These are phyloP conservation scores for Carex pumila DNA, from an alignment of 176 grass and related monocot genomes.

Conservation along the genomic window DNA sequence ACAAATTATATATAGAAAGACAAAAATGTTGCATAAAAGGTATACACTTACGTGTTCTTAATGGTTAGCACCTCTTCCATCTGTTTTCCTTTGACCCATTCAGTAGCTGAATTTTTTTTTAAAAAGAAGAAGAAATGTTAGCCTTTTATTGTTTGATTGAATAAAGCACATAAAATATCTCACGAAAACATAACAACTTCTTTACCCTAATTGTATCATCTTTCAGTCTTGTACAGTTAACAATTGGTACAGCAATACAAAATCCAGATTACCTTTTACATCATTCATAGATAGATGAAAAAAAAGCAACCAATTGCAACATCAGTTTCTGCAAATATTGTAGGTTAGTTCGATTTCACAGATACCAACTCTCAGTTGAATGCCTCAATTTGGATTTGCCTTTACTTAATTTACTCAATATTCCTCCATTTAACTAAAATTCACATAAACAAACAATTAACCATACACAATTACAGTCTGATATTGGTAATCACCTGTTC, in stretches of 20 bases:
- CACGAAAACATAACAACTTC: not conserved
- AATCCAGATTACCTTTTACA: not conserved
- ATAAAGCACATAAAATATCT: not conserved
- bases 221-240: not conserved
- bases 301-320: not conserved
- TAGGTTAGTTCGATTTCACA: not conserved
- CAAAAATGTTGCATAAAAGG: not conserved
- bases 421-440: not conserved
- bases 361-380: not conserved
- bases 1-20: not conserved
- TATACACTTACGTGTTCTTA: constrained; percentile 73
- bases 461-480: not conserved
- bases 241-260: not conserved
- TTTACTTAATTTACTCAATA: not conserved
- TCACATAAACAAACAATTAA: not conserved
- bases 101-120: constrained; percentile 53
- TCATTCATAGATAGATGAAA: not conserved
- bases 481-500: too few relatives aligned
- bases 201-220: not conserved
- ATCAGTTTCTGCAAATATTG: not conserved
- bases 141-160: not conserved
- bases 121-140: not conserved
- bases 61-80: constrained; percentile 91
- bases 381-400: not conserved
- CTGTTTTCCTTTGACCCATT: constrained; percentile 96